These are phyloP conservation scores for Thelonectria rubi DNA, from an alignment of 2,329 filamentous ascomycete genomes.

Conservation along the genomic window DNA sequence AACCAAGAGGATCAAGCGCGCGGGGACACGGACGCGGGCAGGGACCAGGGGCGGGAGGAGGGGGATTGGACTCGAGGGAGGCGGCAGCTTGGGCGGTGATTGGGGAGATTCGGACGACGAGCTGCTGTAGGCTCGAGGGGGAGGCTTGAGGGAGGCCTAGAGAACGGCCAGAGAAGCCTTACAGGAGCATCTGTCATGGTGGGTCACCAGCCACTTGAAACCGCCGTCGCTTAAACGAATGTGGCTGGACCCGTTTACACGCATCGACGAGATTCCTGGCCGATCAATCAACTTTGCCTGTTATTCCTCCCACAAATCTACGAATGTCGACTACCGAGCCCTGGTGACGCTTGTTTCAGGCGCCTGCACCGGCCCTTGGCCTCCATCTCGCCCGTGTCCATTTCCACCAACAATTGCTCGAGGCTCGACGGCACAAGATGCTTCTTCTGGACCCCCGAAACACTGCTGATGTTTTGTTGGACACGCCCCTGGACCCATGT, in stretches of 20 bases:
- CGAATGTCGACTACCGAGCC: conserved; percentile 10
- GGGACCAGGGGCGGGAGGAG: conserved; percentile 24
- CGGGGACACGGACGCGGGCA: conserved; percentile 23
- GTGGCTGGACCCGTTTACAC: not conserved
- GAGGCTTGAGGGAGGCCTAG: too few species aligned
- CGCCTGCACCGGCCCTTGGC: conserved; percentile 2
- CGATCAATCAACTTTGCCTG: too few species aligned
- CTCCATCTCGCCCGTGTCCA: not conserved
- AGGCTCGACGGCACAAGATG: conserved; percentile 18
- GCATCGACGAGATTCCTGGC: too few species aligned
- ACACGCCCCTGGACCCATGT: too few species aligned
- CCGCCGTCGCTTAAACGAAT: conserved; percentile 33
- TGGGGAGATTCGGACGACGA: conserved; percentile 27
- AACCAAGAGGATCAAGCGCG: conserved; percentile 31
- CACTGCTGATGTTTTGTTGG: not conserved
- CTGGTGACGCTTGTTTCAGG: conserved; percentile 22
- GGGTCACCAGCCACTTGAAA: conserved; percentile 39
- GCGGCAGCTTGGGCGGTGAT: conserved; percentile 22
- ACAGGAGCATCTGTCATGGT: conserved; percentile 33
- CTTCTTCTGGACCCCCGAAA: conserved; percentile 25
- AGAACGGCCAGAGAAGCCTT: conserved; percentile 4
- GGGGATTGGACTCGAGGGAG: conserved; percentile 9
- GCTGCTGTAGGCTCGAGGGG: conserved; percentile 17
- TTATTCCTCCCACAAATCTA: too few species aligned
- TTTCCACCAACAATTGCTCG: conserved; percentile 23